Conservation (phyloP, 805 yeast genomes). For the Pichia nanzhaoensis region DNA sequence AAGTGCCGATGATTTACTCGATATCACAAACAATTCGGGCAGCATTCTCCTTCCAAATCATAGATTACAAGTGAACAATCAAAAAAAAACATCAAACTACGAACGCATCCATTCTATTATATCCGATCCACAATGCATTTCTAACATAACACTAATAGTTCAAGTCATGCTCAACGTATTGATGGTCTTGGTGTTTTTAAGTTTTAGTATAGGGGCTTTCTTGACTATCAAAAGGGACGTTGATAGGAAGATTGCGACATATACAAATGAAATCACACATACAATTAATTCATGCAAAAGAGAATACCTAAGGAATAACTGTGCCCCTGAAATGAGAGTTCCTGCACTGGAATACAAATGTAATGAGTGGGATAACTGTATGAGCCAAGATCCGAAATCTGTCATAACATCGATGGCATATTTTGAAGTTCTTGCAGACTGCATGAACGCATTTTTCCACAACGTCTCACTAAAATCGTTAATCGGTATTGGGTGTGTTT, state of each 20-base stretch:
- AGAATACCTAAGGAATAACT: conserved; percentile 65
- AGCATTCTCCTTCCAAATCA: not conserved
- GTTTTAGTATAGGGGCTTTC: conserved; percentile 18
- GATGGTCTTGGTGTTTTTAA: conserved; percentile 18
- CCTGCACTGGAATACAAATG: conserved; percentile 74
- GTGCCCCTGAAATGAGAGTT: conserved; percentile 55
- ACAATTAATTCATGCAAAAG: conserved; percentile 65
- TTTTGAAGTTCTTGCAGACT: conserved; percentile 30
- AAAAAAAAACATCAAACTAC: no score
- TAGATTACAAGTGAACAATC: not conserved
- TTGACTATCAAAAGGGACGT: conserved; percentile 47
- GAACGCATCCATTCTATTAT: conserved; percentile 14
- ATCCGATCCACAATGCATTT: conserved; percentile 24
- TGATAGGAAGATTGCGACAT: conserved; percentile 56
- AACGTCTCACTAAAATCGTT: conserved; percentile 24
- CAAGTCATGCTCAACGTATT: conserved; percentile 25
- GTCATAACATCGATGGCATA: conserved; percentile 29
- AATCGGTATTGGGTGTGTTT: conserved; percentile 15
- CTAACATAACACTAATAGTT: conserved; percentile 22
- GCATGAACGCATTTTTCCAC: conserved; percentile 30
- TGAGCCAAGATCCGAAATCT: conserved; percentile 65
- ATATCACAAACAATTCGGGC: conserved; percentile 1
- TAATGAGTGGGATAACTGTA: conserved; percentile 71
- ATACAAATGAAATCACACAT: conserved; percentile 50
- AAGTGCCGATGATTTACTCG: not conserved